Base-by-base conservation (phyloP, 306 rosid species). In the Fagus sylvatica region DNA sequence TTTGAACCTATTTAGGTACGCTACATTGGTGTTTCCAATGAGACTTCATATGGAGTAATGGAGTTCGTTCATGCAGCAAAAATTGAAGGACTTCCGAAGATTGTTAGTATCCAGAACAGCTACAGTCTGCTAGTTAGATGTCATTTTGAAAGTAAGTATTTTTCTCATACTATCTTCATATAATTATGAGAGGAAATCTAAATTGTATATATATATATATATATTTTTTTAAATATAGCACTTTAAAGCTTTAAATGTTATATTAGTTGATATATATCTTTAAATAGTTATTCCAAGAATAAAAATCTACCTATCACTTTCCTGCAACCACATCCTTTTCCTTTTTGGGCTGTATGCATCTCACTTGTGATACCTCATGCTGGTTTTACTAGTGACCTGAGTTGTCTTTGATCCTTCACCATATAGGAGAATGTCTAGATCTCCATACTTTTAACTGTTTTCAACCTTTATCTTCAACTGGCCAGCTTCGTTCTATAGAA, bases 1-100 rank as follows among this genome's bases (percentile, higher is more conserved):
- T 83, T 81, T 54, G 30, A 55, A 57, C 72, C 74, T 59, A 80
- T 83, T 55, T 75, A 91, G 97, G 93, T 92, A 78, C 97, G 98
- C 69, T 85, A 91, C 80, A 79, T 95, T 79, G 98, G 98, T 8
- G 93, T 95, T 81, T 95, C 99, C 13, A 95, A 93, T 74, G 98
- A 95, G 90, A 89, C 98, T 81, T 95, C 99, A 5, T 95, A 89
- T 75, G 97, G 98, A 74, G 98, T 92, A 74, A 95, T 92, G 98
- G 97, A 95, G 85, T 95, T 92, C 69, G 90, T 91, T 73, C 90
- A 89, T 79, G 82, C 96, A 53, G 93, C 99, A 60, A 95, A 89
- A 82, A 79, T 79, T 43, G 91, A 87, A 79, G 99, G 98, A 78
- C 91, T 93, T 72, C 98, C 97, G 11, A 95, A 95, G 88, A 95